Evolutionary conservation across 2,329 filamentous ascomycete species (phyloP), one percentile per base, ranked within the genome.

Genomic region (Phyllosticta ampelicida): DNA sequence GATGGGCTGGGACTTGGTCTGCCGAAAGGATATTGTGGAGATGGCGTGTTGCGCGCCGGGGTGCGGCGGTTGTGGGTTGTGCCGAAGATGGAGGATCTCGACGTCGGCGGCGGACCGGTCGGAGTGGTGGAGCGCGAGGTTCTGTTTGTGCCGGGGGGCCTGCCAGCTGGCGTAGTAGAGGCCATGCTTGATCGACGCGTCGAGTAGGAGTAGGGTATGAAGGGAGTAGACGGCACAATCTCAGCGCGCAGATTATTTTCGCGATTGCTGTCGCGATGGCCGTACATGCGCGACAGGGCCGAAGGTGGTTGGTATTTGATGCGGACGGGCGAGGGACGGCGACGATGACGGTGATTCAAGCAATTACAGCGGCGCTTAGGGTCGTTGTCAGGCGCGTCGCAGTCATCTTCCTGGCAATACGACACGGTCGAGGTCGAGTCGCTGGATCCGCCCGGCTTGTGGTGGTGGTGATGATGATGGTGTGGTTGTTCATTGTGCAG

Each of bases 161-260:
- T 76, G 48, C 80, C 81, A 52, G 78, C 79, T 55, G 81, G 81
- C 16, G 81, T 84, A 19, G 80, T 82, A 5, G 81, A 83, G 51
- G 78, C 73, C 48, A 71, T 69, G 55, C 63, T 63, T n/a, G 65
- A 62, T 61, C 64, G 65, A 53, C 63, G 62, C 44, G 48, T 54
- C 21, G 48, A 20, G 44, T 65, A 65, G 54, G 66, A 66, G 23
- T 26, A 26, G 23, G 23, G 23, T 26, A 26, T 26, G 23, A 26
- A 26, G 44, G 70, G 71, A 8, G 70, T 73, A 8, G 71, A 71
- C 51, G 71, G 71, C 30, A 71, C 20, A 21, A 50, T 30, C 9
- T 57, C 55, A 9, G 10, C 36, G 51, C 44, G 52, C 30, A 58
- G 49, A 9, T 28, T 48, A 18, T 59, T 48, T 5, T 59, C 52